phyloP scores from a whole-genome alignment of 2,329 filamentous ascomycete genomes.

The Albifimbria verrucaria region DNA sequence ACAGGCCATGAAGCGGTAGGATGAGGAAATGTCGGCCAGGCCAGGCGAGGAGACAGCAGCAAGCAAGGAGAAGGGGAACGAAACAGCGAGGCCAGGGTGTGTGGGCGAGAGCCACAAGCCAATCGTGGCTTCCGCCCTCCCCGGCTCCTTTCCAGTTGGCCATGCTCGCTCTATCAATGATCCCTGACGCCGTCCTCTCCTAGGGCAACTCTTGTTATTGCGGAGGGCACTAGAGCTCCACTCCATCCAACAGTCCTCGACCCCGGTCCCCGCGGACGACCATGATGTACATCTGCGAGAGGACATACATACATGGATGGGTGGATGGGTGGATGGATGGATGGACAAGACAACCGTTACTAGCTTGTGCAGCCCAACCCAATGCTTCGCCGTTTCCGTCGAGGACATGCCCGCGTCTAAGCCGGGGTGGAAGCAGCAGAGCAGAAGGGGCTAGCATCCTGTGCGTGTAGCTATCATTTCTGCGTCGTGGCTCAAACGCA shows the following conservation, averaged over 20 bases:
- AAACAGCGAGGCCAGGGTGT: neutral
- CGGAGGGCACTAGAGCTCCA: neutral
- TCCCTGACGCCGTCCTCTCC: slow-evolving; percentile 3
- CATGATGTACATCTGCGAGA: neutral
- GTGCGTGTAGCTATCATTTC: too few relatives aligned
- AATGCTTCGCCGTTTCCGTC: too few relatives aligned
- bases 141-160: slow-evolving; percentile 14
- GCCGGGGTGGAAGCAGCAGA: too few relatives aligned
- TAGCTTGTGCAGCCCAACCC: too few relatives aligned
- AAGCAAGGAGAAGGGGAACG: neutral
- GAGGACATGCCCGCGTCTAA: too few relatives aligned
- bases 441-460: too few relatives aligned
- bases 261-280: neutral
- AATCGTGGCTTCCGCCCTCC: slow-evolving; percentile 11
- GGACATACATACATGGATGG: neutral
- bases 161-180: neutral
- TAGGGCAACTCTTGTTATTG: slow-evolving; percentile 4
- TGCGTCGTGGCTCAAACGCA: too few relatives aligned
- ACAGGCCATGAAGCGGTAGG: neutral
- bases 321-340: too few relatives aligned
- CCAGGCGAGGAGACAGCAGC: neutral
- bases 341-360: too few relatives aligned
- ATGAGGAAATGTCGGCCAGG: neutral
- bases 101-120: slow-evolving; percentile 2
- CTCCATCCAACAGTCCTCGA: neutral